Base-by-base conservation (phyloP, 768 basidiomycete species). In the Lentinula aciculospora region DNA sequence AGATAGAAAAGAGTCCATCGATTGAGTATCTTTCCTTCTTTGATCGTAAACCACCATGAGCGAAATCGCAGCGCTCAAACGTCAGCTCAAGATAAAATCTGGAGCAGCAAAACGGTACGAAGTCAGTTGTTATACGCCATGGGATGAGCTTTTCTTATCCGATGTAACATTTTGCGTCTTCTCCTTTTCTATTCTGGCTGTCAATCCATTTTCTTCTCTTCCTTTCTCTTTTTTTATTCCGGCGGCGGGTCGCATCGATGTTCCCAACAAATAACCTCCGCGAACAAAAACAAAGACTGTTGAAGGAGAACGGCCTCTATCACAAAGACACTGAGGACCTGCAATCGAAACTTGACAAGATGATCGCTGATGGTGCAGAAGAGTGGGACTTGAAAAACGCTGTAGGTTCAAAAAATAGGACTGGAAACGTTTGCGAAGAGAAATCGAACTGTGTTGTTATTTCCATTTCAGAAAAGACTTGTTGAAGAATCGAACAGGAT, bases 401-500 rank as follows among this genome's bases (percentile, higher is more conserved):
- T 65, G 90, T 89, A 68, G 63, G 86, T 74, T n/a, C 48, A 62
- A 44, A 44, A 44, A 44, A 19, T 19, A n/a, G 42, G n/a, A 19
- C 51, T 42, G 25, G 29, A 27, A 58, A 39, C 28, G 31, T 51
- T 57, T 53, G 59, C 46, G 37, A 15, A 10, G 27, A 13, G 15
- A 42, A 23, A 42, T 17, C n/a, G 28, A 36, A 12, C 4, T 9
- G n/a, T 29, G 34, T 12, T 40, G 27, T 54, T 54, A 4, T 46
- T 40, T 28, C 42, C 27, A 28, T 44, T 57, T 53, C 65, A 92
- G 90, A 76, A 69, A 56, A 81, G 78, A 65, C 75, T 92, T 74
- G 71, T 85, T 49, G 85, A 89, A 57, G 92, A 95, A 75, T 85
- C 86, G 42, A 73, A 82, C 60, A 91, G 83, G 76, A 92, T 95